These are phyloP conservation scores for Globisporangium cylindrosporum DNA, from an alignment of 352 stramenopile species.

Conservation along the genomic window DNA sequence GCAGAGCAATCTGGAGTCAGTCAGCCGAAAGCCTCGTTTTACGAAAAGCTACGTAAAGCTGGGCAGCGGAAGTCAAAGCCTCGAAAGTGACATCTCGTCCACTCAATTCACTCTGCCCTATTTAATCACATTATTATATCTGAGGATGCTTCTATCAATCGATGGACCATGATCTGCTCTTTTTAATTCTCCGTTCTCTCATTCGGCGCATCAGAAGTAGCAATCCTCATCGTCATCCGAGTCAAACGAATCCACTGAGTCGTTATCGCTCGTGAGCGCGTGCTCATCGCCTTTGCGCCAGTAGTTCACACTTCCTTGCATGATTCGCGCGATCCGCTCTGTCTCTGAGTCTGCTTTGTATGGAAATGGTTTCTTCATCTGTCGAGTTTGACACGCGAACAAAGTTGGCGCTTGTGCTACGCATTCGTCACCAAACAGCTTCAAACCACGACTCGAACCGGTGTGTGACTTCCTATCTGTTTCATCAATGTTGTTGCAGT, in stretches of 20 bases:
- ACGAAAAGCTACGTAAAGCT: constrained; percentile 67
- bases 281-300: constrained; percentile 48
- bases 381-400: constrained; percentile 2
- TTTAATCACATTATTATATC: background rate
- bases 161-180: background rate
- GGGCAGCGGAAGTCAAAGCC: constrained; percentile 52
- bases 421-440: constrained; percentile 1
- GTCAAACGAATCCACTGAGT: constrained; percentile 28
- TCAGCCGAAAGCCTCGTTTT: constrained; percentile 60
- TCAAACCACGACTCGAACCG: background rate
- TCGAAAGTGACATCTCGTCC: constrained; percentile 27
- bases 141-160: background rate
- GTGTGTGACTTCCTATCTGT: background rate
- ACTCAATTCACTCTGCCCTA: background rate
- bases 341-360: constrained; percentile 53
- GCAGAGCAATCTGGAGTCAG: constrained; percentile 12
- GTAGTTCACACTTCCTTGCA: constrained; percentile 67
- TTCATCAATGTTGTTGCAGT: background rate
- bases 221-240: constrained; percentile 22
- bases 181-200: background rate
- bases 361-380: background rate
- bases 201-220: constrained; percentile 19
- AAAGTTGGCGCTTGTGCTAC: background rate
- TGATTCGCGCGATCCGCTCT: constrained; percentile 76
- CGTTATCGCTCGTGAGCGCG: constrained; percentile 24